A percentile compares a stretch with the other conserved stretches of the same genome.
Conservation (phyloP, 1,284 basidiomycete genomes). For the Golubevia pallescens region DNA sequence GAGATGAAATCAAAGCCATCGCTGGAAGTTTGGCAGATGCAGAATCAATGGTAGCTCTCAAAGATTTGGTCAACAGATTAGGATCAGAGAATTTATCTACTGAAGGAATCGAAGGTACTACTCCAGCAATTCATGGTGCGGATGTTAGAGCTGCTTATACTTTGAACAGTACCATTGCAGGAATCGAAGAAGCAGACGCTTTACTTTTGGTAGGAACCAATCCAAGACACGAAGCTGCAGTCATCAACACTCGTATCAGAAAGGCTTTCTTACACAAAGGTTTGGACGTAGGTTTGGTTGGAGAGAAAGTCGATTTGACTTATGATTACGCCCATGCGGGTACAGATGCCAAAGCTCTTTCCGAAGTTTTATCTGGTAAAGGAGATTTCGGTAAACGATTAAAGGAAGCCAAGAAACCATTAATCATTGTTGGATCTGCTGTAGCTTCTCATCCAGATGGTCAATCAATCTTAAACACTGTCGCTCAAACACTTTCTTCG, state of each 20-base stretch:
- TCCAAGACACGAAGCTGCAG: conserved; percentile 3
- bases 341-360: conserved; percentile 1
- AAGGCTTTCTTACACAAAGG: conserved; percentile 5
- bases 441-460: not conserved
- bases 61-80: conserved; percentile 5
- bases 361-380: not conserved
- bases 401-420: conserved; percentile 3
- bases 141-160: conserved; percentile 1
- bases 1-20: conserved; percentile 7
- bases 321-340: conserved; percentile 1
- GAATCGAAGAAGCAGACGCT: conserved; percentile 3
- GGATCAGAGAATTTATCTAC: conserved; percentile 1
- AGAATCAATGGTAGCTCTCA: conserved; percentile 2
- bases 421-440: conserved; percentile 3
- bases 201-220: conserved; percentile 5
- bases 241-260: conserved; percentile 4
- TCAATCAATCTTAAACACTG: not conserved
- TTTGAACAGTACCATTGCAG: conserved; percentile 1
- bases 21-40: conserved; percentile 1
- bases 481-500: not conserved
- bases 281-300: conserved; percentile 1
- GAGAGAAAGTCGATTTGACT: conserved; percentile 1
- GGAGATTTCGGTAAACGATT: conserved; percentile 1
- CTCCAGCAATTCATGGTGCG: not conserved
- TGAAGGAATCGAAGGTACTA: not conserved